Percentiles rank a stretch among this genome's conserved stretches.
These are phyloP conservation scores for Ampelocalamus luodianensis DNA, from an alignment of 176 grass and related monocot genomes.

Conservation along the genomic window DNA sequence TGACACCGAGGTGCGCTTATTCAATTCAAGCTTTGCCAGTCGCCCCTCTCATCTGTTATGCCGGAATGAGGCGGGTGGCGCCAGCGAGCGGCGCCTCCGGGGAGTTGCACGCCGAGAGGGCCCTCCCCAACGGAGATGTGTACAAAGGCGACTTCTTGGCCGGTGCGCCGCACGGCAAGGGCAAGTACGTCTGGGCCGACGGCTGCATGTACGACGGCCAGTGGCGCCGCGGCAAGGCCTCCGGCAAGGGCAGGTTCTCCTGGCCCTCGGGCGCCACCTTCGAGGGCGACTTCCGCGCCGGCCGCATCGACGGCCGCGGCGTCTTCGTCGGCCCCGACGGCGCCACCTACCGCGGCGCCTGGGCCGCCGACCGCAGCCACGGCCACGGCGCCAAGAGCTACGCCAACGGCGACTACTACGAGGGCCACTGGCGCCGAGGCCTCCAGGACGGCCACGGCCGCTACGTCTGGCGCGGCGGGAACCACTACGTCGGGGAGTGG, in stretches of 20 bases:
- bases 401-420: slow-evolving; percentile 48
- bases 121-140: slow-evolving; percentile 30
- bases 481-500: neutral
- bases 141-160: slow-evolving; percentile 9
- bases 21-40: too few relatives aligned
- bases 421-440: slow-evolving; percentile 54
- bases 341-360: too few relatives aligned
- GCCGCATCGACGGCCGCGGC: slow-evolving; percentile 56
- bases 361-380: too few relatives aligned
- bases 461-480: slow-evolving; percentile 42
- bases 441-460: slow-evolving; percentile 62
- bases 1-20: too few relatives aligned
- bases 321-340: slow-evolving; percentile 27
- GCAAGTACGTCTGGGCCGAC: slow-evolving; percentile 49
- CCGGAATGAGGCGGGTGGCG: slow-evolving; percentile 33
- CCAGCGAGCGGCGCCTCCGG: slow-evolving; percentile 14
- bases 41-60: neutral
- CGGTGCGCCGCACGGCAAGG: slow-evolving; percentile 32
- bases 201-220: slow-evolving; percentile 49
- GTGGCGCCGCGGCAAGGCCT: slow-evolving; percentile 53
- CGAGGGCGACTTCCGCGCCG: slow-evolving; percentile 43
- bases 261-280: slow-evolving; percentile 45
- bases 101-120: slow-evolving; percentile 33
- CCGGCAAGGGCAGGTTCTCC: slow-evolving; percentile 47
- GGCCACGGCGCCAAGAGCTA: too few relatives aligned